phyloP scores from a whole-genome alignment of 164 flowering plant species.

The Euptelea pleiosperma region DNA sequence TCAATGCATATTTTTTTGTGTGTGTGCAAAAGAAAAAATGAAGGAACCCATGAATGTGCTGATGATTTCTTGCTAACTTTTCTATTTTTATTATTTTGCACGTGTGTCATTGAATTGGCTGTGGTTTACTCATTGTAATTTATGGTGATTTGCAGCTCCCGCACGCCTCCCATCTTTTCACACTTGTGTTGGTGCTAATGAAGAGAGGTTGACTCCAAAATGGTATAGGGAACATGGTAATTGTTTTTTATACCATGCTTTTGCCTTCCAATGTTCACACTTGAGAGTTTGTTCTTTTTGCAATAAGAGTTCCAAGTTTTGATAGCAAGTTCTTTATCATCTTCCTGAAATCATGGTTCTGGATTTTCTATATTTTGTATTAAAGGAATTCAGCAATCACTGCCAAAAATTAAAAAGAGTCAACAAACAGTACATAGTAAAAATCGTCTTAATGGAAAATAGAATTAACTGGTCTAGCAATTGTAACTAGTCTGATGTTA shows the following conservation, averaged over 20 bases:
- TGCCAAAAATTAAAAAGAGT: no score
- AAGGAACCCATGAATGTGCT: not conserved
- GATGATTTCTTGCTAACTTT: not conserved
- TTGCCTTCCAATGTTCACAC: no score
- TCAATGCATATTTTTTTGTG: not conserved
- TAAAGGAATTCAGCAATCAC: no score
- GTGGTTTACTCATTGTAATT: constrained; percentile 5
- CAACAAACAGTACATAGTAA: no score
- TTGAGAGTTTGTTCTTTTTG: no score
- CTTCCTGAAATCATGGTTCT: no score
- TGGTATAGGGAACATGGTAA: constrained; percentile 96
- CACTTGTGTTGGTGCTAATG: constrained; percentile 89
- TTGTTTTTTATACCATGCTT: not conserved
- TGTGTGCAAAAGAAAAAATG: not conserved
- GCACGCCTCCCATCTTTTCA: constrained; percentile 91
- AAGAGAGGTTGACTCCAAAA: constrained; percentile 82
- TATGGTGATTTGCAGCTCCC: constrained; percentile 52
- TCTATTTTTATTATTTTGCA: not conserved
- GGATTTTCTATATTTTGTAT: no score
- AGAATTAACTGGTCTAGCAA: no score
- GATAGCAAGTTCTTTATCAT: no score
- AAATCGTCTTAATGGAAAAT: no score
- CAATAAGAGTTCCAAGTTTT: no score
- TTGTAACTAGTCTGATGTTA: no score
- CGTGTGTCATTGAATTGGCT: not conserved